Conservation (phyloP, 306 rosid genomes). For the Castanea sativa region DNA sequence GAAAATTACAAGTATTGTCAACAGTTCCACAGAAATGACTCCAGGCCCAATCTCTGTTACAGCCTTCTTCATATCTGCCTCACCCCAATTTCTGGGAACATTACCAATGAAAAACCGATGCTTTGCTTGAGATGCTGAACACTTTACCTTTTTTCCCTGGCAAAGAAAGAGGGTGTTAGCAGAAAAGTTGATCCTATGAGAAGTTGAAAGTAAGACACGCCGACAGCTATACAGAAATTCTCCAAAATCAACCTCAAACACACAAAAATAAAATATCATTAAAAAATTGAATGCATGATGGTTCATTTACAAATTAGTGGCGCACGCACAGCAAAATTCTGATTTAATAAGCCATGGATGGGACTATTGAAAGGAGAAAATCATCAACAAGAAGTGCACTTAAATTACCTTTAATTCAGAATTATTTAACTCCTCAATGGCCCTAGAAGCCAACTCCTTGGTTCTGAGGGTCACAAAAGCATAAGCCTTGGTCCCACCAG, state of each 20-base stretch:
- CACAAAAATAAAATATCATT: background rate
- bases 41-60: constrained; percentile 63
- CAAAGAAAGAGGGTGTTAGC: constrained; percentile 3
- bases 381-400: background rate
- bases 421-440: constrained; percentile 58
- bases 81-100: constrained; percentile 66
- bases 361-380: constrained; percentile 7
- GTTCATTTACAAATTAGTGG: background rate
- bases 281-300: background rate
- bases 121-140: constrained; percentile 65
- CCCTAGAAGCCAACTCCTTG: constrained; percentile 64
- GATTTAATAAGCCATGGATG: background rate
- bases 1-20: constrained; percentile 41
- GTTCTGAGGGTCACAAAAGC: constrained; percentile 72
- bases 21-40: constrained; percentile 51
- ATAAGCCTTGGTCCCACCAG: constrained; percentile 50
- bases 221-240: background rate
- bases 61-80: constrained; percentile 49
- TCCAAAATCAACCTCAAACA: background rate
- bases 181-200: background rate
- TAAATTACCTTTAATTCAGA: constrained; percentile 53
- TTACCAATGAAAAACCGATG: constrained; percentile 66
- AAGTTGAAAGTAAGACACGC: background rate
- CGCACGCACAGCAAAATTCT: background rate
- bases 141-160: constrained; percentile 56